Base-by-base conservation (phyloP, 345 rosid species). In the Crucihimalaya himalaica region DNA sequence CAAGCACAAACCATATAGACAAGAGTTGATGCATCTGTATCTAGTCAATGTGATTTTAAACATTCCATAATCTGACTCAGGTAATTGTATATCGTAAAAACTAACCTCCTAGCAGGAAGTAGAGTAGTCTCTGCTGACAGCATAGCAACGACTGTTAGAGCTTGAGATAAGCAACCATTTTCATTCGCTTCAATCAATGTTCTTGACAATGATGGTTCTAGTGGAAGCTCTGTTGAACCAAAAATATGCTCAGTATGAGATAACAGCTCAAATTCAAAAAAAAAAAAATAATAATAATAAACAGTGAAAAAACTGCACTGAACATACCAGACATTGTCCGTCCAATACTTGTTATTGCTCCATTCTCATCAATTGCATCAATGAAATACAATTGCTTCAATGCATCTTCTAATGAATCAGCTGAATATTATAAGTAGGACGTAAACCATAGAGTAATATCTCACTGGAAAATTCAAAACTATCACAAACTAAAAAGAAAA, bases 131-230 rank as follows among this genome's bases (percentile, higher is more conserved):
- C 97, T 28, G 91, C 96, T 28, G 99, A 95, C 75, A 95, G 73
- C 98, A 95, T 92, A 48, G 99, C 90, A 81, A 84, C 98, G 62
- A 95, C 84, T n/a, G 97, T 88, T 78, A 95, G 78, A 75, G 98
- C 98, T 83, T 92, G 91, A 70, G 97, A 82, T 78, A 95, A 81
- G 87, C 93, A 88, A 68, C 88, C 96, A 71, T 71, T 75, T 71
- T 87, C 91, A 76, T 88, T 88, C 54, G 99, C 98, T 83, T 92
- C 97, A 63, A 90, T 83, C 73, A 95, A 83, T 61, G 91, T 92
- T 89, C 97, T 86, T 66, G 99, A 88, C 75, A 95, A 86, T 37
- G 99, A 92, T 45, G 99, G 99, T 80, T 92, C 99, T 64, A 95
- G 76, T 16, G 99, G 99, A 82, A 92, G 97, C 71, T 90, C 97